Percentiles rank a stretch among this genome's conserved stretches.
Evolutionary conservation across 306 rosid species (phyloP).

Genomic region (Acmispon strigosus): DNA sequence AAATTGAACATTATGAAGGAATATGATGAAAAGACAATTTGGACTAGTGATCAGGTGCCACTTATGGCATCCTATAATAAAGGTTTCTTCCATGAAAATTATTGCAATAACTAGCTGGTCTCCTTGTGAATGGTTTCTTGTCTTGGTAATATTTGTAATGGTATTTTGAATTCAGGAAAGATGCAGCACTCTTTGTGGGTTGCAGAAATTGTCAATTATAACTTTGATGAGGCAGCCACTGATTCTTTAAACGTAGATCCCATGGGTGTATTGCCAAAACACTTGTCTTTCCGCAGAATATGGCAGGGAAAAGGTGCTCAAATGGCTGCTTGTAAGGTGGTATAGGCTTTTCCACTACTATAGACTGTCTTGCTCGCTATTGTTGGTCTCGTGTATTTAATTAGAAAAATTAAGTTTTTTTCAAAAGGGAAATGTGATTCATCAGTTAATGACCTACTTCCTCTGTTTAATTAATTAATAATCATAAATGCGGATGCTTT

Average conservation of each 20-base stretch:
- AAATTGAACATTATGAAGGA: slow-evolving; percentile 81
- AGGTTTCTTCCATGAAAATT: slow-evolving; percentile 42
- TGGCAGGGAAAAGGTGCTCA: slow-evolving; percentile 99
- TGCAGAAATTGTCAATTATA: slow-evolving; percentile 57
- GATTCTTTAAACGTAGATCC: slow-evolving; percentile 53
- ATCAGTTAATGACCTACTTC: background rate
- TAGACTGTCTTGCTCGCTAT: background rate
- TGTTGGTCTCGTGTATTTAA: background rate
- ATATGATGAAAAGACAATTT: slow-evolving; percentile 90
- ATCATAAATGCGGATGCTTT: background rate
- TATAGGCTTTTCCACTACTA: background rate
- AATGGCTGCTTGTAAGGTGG: slow-evolving; percentile 82
- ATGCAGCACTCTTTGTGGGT: slow-evolving; percentile 97
- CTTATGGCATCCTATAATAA: slow-evolving; percentile 90
- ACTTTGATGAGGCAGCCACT: slow-evolving; percentile 42
- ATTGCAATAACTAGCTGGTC: slow-evolving; percentile 15
- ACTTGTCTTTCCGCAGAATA: slow-evolving; percentile 67
- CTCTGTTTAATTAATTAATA: slow-evolving; percentile 1
- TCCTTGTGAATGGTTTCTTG: slow-evolving; percentile 14
- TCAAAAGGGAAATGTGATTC: background rate
- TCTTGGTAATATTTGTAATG: slow-evolving; percentile 15
- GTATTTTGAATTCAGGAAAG: slow-evolving; percentile 61
- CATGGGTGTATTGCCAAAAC: slow-evolving; percentile 51
- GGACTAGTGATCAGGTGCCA: slow-evolving; percentile 91
- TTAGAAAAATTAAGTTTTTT: background rate